A percentile compares a stretch with the other conserved stretches of the same genome.
Conservation (phyloP, 23 red algal genomes). For the Gracilaria domingensis region DNA sequence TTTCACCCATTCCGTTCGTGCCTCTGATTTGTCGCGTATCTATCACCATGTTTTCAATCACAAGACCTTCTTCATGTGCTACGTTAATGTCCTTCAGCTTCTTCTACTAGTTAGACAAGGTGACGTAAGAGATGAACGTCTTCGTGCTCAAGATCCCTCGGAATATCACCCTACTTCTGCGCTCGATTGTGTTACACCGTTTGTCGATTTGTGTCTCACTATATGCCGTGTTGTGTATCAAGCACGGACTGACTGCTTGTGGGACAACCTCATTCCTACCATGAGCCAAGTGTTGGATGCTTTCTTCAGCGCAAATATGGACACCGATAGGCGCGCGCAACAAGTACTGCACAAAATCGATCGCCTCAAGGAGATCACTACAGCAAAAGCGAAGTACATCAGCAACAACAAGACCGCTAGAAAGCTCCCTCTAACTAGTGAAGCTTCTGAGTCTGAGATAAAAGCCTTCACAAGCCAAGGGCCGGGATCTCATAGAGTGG, state of each 20-base stretch:
- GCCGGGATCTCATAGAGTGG: background rate
- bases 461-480: background rate
- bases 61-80: background rate
- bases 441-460: background rate
- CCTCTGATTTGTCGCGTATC: background rate
- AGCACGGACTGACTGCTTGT: background rate
- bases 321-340: slow-evolving; percentile 12
- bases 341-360: background rate
- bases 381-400: background rate
- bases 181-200: background rate
- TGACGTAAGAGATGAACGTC: background rate
- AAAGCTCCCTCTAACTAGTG: background rate
- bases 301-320: background rate
- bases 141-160: background rate
- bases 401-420: background rate
- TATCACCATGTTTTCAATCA: background rate
- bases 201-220: background rate
- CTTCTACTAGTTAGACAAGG: background rate
- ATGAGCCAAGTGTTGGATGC: background rate
- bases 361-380: slow-evolving; percentile 4
- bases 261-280: slow-evolving; percentile 9
- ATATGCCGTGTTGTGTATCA: background rate
- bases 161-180: background rate
- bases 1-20: background rate
- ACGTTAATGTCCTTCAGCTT: background rate